Evolutionary conservation across 768 basidiomycete species (phyloP).

Genomic region (Paxillus involutus): DNA sequence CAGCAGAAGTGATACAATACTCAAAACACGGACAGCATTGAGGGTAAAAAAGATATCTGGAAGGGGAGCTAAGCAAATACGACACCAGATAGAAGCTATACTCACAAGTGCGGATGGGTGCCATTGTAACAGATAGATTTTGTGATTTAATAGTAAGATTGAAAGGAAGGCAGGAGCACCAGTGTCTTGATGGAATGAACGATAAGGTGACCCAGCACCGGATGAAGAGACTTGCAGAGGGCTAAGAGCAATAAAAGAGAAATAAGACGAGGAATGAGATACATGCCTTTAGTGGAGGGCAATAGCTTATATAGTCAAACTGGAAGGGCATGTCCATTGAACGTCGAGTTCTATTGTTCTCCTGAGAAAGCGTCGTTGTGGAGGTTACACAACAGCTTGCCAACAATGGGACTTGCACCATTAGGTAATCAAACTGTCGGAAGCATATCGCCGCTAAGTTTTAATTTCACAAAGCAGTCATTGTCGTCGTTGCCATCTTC

Average conservation of each 20-base stretch:
- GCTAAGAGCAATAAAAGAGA: constrained; percentile 4
- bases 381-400: not conserved
- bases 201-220: constrained; percentile 34
- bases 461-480: not conserved
- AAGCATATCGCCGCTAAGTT: constrained; percentile 10
- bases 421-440: constrained; percentile 8
- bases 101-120: constrained; percentile 45
- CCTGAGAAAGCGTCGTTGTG: constrained; percentile 1
- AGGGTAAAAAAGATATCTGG: constrained; percentile 71
- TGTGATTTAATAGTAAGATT: not conserved
- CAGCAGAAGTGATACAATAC: constrained; percentile 75
- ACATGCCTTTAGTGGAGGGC: not conserved
- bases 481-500: not conserved
- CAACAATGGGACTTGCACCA: constrained; percentile 3
- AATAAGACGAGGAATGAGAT: constrained; percentile 6
- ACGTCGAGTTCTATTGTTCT: constrained; percentile 31
- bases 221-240: constrained; percentile 12
- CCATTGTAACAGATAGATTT: constrained; percentile 16
- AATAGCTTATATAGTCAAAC: constrained; percentile 23
- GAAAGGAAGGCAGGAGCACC: constrained; percentile 5
- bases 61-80: not conserved
- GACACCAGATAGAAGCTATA: constrained; percentile 4
- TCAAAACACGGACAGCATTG: constrained; percentile 75
- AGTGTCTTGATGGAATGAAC: constrained; percentile 16
- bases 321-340: constrained; percentile 10